Evolutionary conservation across 2,329 filamentous ascomycete genomes (phyloP).

Genomic region (Penicillium psychrosexuale): DNA sequence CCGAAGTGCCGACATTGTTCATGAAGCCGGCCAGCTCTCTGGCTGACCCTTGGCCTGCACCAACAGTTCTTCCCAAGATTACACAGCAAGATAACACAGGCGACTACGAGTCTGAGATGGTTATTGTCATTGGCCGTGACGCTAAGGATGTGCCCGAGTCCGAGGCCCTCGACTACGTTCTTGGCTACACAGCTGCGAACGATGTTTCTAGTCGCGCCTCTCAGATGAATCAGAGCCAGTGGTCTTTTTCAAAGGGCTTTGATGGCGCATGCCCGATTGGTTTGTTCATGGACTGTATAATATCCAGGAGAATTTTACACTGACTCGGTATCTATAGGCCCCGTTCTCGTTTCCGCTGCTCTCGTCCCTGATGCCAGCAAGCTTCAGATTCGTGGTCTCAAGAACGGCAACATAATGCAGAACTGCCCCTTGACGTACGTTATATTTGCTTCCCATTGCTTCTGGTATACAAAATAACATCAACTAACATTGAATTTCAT

Average conservation of each 20-base stretch:
- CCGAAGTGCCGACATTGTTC: conserved; percentile 56
- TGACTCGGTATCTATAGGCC: conserved; percentile 35
- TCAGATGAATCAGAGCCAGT: conserved; percentile 55
- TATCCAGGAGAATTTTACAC: not conserved
- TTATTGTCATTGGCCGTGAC: conserved; percentile 54
- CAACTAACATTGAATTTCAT: conserved; percentile 3
- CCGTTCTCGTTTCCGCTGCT: conserved; percentile 47
- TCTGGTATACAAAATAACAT: not conserved
- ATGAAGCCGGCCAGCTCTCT: conserved; percentile 57
- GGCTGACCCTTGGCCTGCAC: conserved; percentile 52
- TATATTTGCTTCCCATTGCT: not conserved
- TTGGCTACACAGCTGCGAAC: conserved; percentile 63
- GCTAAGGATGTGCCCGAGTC: conserved; percentile 55
- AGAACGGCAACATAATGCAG: conserved; percentile 55
- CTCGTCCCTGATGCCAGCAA: conserved; percentile 33
- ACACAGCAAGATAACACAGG: conserved; percentile 53
- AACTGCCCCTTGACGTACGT: conserved; percentile 44
- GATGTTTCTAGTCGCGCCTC: conserved; percentile 60
- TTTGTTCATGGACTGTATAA: conserved; percentile 2
- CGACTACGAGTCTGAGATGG: conserved; percentile 61
- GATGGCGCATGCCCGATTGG: conserved; percentile 56
- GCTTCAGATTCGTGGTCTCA: conserved; percentile 35
- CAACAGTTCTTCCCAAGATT: conserved; percentile 54
- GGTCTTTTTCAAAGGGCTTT: conserved; percentile 60
- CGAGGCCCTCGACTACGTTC: conserved; percentile 58